Conservation (phyloP, 768 basidiomycete genomes). For the Chlorophyllum brunneum region DNA sequence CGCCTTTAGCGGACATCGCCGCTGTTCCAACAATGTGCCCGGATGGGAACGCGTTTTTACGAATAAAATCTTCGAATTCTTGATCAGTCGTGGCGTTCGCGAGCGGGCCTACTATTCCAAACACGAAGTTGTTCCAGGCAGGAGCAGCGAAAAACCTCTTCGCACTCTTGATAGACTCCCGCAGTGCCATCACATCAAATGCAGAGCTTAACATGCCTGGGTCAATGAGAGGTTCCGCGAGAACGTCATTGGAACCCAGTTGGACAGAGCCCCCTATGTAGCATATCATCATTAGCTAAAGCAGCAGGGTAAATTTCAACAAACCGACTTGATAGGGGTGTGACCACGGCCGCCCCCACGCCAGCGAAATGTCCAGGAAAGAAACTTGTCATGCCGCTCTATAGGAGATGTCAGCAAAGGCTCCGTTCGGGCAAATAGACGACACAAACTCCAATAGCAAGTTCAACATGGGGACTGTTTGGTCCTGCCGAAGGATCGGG, state of each 20-base stretch:
- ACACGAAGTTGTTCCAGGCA: conserved; percentile 20
- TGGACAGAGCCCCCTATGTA: conserved; percentile 10
- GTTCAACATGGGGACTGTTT: conserved; percentile 23
- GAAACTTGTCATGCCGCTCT: conserved; percentile 20
- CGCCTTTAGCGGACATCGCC: conserved; percentile 25
- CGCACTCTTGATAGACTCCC: conserved; percentile 17
- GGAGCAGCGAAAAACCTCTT: conserved; percentile 19
- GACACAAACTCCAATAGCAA: conserved; percentile 12
- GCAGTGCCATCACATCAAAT: conserved; percentile 21
- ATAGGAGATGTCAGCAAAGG: neutral
- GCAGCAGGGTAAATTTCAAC: neutral
- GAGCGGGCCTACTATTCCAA: conserved; percentile 16
- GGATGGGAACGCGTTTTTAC: conserved; percentile 8
- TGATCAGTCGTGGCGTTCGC: conserved; percentile 23
- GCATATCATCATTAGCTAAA: neutral
- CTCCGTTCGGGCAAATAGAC: neutral
- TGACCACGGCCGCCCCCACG: conserved; percentile 7
- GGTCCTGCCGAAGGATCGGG: conserved; percentile 22
- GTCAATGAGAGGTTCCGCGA: conserved; percentile 23
- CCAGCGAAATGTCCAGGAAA: conserved; percentile 21
- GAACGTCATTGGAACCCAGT: conserved; percentile 13
- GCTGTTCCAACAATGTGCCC: conserved; percentile 32
- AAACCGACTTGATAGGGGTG: conserved; percentile 9
- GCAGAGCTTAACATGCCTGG: conserved; percentile 18
- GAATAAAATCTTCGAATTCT: conserved; percentile 17